Base-by-base conservation (phyloP, 2,329 filamentous ascomycete genomes). In the Zymoseptoria tritici region DNA sequence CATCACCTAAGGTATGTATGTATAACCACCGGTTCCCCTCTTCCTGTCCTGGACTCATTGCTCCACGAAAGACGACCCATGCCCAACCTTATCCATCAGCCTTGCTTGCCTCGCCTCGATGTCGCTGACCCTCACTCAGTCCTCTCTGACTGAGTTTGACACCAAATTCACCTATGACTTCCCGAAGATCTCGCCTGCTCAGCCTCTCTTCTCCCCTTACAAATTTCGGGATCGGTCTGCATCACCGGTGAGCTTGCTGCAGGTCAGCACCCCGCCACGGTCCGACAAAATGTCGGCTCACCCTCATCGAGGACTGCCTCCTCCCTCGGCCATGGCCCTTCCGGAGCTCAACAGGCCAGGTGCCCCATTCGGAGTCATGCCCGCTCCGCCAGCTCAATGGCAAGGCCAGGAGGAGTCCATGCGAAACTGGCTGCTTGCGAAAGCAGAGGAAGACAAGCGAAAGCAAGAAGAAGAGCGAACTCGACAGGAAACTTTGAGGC, bases 401-500 rank as follows among this genome's bases (percentile, higher is more conserved):
- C 77, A 80, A 67, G 75, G 76, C 57, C 60, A 79, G 50, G 80
- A 81, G 63, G 80, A 81, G 56, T 76, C 77, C 20, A 80, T 80
- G 76, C 77, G 79, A 61, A 78, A 78, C 57, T 81, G 79, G 78
- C 71, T 81, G 21, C 70, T 73, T 9, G 77, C 79, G 20, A 81
- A 80, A 69, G 75, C 78, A 16, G 77, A 79, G 64, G 80, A 82
- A 68, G 80, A 82, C 62, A 78, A 75, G 70, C 74, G 78, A 60
- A 79, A 77, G 71, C 79, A 81, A 71, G 80, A 82, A 68, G 79
- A 81, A 67, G 79, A 81, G 64, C 79, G 75, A 71, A 81, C 79
- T 54, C 75, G 76, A 62, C 80, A 82, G 67, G 79, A 81, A 66
- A 73, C 72, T 19, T 70, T 79, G 54, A 71, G 74, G 62, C 71